Conservation (phyloP, 495 filamentous ascomycete genomes). For the Neurospora sp. region DNA sequence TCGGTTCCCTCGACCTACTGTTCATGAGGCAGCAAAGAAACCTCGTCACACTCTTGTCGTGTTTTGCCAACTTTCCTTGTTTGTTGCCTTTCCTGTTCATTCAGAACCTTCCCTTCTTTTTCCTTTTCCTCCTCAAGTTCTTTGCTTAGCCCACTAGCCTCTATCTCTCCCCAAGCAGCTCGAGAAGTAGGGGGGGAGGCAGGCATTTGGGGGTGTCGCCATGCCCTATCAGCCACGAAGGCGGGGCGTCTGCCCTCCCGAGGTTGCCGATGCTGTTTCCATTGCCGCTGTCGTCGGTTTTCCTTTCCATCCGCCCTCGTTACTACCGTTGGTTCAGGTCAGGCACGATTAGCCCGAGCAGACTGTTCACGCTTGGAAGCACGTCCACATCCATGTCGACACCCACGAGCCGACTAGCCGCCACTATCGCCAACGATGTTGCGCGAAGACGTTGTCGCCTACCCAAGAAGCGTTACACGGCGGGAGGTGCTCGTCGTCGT, state of each 20-base stretch:
- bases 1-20: neutral
- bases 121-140: no score
- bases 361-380: neutral
- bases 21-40: neutral
- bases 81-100: neutral
- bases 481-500: no score
- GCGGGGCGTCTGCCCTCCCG: neutral
- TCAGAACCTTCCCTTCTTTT: no score
- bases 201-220: rapidly evolving
- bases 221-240: neutral
- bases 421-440: neutral
- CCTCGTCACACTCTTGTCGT: neutral
- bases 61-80: neutral
- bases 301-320: neutral
- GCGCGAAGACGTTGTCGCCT: no score
- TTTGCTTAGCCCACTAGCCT: no score
- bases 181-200: neutral
- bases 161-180: neutral
- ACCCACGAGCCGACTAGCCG: neutral
- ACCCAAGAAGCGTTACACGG: no score
- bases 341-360: neutral
- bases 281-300: neutral
- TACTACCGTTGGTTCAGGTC: no score
- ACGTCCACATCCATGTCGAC: neutral
- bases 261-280: neutral